phyloP scores from a whole-genome alignment of 768 basidiomycete species.

The Dentipellis sp. region DNA sequence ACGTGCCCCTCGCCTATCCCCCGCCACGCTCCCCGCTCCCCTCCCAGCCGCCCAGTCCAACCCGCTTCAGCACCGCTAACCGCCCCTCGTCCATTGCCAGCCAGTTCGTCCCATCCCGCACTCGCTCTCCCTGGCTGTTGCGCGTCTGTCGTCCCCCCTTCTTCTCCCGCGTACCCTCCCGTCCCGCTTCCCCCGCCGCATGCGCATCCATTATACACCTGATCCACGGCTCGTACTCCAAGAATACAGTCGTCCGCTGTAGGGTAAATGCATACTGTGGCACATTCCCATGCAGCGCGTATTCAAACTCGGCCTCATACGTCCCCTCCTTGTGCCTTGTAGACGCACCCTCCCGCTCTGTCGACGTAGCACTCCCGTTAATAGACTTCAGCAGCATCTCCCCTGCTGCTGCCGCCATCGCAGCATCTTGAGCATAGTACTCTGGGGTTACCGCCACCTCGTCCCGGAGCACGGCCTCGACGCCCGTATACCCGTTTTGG shows the following conservation, averaged over 20 bases:
- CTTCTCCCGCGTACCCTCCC: slow-evolving; percentile 8
- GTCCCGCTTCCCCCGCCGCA: slow-evolving; percentile 36
- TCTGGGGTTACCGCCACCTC: slow-evolving; percentile 8
- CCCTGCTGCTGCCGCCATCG: background rate
- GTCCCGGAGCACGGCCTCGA: slow-evolving; percentile 1
- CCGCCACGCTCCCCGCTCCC: background rate
- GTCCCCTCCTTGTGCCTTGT: background rate
- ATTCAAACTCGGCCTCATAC: slow-evolving; percentile 15
- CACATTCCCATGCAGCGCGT: slow-evolving; percentile 40
- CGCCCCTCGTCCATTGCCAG: slow-evolving; percentile 30
- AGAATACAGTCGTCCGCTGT: slow-evolving; percentile 36
- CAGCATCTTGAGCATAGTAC: slow-evolving; percentile 9
- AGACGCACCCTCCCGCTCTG: background rate
- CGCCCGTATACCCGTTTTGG: slow-evolving; percentile 38
- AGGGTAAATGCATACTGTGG: slow-evolving; percentile 20
- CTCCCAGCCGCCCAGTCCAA: slow-evolving; percentile 13
- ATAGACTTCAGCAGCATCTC: background rate
- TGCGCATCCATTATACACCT: slow-evolving; percentile 58
- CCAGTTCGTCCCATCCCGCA: slow-evolving; percentile 26
- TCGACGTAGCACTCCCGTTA: background rate
- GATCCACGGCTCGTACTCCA: slow-evolving; percentile 68
- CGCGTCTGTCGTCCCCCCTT: slow-evolving; percentile 34
- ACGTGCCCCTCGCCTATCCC: background rate
- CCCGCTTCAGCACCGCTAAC: slow-evolving; percentile 24
- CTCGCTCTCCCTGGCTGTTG: slow-evolving; percentile 45